A percentile compares a stretch with the other conserved stretches of the same genome.
phyloP scores from a whole-genome alignment of 192 early-diverging fungal species.

The Linnemannia hyalina region DNA sequence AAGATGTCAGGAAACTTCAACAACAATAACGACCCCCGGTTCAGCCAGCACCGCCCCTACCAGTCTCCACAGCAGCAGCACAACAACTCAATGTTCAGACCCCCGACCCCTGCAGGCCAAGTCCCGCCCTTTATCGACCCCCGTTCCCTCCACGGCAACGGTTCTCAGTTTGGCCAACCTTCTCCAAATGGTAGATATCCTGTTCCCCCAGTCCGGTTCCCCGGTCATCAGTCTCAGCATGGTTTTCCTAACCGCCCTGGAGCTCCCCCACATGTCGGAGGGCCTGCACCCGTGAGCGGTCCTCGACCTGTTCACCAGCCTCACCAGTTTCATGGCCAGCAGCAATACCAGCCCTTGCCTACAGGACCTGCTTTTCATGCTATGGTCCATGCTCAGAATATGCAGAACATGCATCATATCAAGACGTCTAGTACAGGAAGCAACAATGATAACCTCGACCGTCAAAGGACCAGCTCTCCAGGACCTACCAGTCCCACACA shows the following conservation, averaged over 20 bases:
- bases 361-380: conserved; percentile 28
- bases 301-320: conserved; percentile 38
- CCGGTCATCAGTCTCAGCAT: conserved; percentile 23
- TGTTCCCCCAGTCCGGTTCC: conserved; percentile 23
- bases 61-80: conserved; percentile 12
- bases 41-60: conserved; percentile 24
- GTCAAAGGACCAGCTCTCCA: neutral
- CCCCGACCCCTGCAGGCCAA: conserved; percentile 26
- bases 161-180: neutral
- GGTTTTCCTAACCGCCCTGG: neutral
- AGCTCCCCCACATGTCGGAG: neutral
- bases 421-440: conserved; percentile 8
- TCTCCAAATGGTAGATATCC: conserved; percentile 7
- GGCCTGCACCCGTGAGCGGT: neutral
- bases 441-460: neutral
- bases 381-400: conserved; percentile 27
- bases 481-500: conserved; percentile 33
- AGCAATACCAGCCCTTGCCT: conserved; percentile 9
- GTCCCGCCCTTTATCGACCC: conserved; percentile 27
- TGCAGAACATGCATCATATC: conserved; percentile 16
- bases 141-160: neutral
- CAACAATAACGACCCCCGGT: conserved; percentile 26
- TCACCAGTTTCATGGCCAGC: conserved; percentile 22
- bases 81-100: conserved; percentile 7
- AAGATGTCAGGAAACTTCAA: conserved; percentile 20